Evolutionary conservation across 768 basidiomycete species (phyloP), one percentile per base, ranked within the genome.

Genomic region (Suillus subluteus): DNA sequence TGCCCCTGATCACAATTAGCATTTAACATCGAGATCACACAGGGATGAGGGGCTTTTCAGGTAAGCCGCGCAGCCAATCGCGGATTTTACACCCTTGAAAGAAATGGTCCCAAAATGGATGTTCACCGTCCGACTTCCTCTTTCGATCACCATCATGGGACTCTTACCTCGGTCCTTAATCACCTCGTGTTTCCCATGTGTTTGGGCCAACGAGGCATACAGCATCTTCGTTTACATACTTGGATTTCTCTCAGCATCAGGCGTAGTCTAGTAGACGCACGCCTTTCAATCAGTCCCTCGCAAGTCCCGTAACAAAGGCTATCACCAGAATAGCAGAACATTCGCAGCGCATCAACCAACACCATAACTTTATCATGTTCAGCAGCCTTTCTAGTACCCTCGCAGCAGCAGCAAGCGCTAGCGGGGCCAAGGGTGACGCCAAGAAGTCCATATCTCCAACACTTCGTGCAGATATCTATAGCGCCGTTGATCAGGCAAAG

Each of bases 401-500:
- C 66, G 74, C 80, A 15, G 73, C 80, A 6, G 73, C 76, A 38
- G 70, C 75, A 56, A 79, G 78, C 43, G 23, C 63, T 1, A 26
- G 44, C 50, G 50, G 64, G 26, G 63, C 69, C 46, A 76, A 70
- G 30, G 62, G 63, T 41, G 77, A 75, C 46, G 38, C 68, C 13
- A 82, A 81, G 73, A 84, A 83, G 68, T 73, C 78, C 56, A 80
- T 86, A 70, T 82, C 83, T 26, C 84, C 84, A 18, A 79, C 81
- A 52, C 76, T 87, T 43, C 84, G 86, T 44, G 71, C 80, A 5
- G 85, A 87, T 73, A 81, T 86, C 61, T 87, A 87, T 70, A 78
- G 75, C 44, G 77, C 82, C 12, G 75, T 86, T 44, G 86, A 86
- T 71, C 81, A 77, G 68, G 70, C 75, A 38, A 85, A 83, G 70